Percentiles rank a stretch among this genome's conserved stretches.
These are phyloP conservation scores for Cucurbita moschata DNA, from an alignment of 306 rosid species.

Conservation along the genomic window DNA sequence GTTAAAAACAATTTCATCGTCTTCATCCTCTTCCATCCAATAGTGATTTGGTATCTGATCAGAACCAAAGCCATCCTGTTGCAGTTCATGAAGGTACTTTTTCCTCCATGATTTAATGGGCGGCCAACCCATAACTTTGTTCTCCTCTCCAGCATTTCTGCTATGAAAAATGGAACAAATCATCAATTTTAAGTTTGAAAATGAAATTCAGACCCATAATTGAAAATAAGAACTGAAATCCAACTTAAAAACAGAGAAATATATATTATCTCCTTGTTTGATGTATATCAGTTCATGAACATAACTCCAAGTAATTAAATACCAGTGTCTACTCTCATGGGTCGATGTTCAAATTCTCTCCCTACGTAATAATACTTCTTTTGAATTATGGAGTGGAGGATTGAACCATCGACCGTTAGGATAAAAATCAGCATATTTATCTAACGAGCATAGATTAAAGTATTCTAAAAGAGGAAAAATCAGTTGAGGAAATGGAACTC, in stretches of 20 bases:
- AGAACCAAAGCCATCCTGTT: constrained; percentile 9
- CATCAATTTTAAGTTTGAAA: not conserved
- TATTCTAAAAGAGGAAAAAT: not conserved
- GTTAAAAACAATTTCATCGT: constrained; percentile 13
- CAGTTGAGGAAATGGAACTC: constrained; percentile 12
- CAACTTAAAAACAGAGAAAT: not conserved
- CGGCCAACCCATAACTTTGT: constrained; percentile 72
- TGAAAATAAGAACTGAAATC: not conserved
- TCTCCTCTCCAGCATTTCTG: constrained; percentile 25
- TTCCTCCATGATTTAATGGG: constrained; percentile 69
- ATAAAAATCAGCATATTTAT: not conserved
- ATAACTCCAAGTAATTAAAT: not conserved
- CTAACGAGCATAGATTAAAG: not conserved
- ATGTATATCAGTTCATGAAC: not conserved
- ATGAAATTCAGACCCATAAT: not conserved
- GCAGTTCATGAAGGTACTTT: constrained; percentile 26
- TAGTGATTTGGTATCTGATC: not conserved
- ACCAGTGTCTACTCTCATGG: not conserved
- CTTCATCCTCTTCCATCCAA: constrained; percentile 13
- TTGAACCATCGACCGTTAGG: not conserved
- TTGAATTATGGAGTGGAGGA: not conserved
- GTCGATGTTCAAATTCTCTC: not conserved
- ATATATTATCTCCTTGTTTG: not conserved
- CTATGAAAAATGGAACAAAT: not conserved
- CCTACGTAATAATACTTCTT: not conserved